These are phyloP conservation scores for Lactifluus volemus DNA, from an alignment of 768 basidiomycete genomes.

Conservation along the genomic window DNA sequence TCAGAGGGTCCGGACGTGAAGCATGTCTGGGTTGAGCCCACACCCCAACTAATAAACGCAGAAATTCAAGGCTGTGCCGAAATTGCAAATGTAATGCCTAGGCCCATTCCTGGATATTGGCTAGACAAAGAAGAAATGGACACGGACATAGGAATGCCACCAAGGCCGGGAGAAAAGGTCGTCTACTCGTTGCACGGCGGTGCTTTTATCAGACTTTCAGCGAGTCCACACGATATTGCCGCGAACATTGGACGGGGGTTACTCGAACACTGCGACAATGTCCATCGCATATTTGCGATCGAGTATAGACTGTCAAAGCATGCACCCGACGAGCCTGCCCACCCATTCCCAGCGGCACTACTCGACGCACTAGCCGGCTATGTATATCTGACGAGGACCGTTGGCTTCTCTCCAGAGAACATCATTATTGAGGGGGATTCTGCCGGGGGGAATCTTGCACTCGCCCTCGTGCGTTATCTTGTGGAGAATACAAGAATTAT, in stretches of 20 bases:
- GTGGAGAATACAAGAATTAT: conserved; percentile 20
- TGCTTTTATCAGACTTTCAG: conserved; percentile 44
- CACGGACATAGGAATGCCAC: conserved; percentile 26
- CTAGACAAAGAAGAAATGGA: conserved; percentile 4
- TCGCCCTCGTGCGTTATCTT: conserved; percentile 55
- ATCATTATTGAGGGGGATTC: conserved; percentile 70
- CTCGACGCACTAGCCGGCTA: conserved; percentile 72
- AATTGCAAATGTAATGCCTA: conserved; percentile 3
- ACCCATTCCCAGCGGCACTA: conserved; percentile 69
- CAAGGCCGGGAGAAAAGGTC: conserved; percentile 45
- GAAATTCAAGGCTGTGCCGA: conserved; percentile 11
- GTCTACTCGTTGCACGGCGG: conserved; percentile 61
- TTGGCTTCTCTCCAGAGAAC: conserved; percentile 48
- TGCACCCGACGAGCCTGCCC: conserved; percentile 31
- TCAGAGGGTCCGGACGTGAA: conserved; percentile 9
- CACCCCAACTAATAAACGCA: conserved; percentile 12
- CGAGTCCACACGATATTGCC: conserved; percentile 40
- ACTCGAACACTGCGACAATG: conserved; percentile 23
- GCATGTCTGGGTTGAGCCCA: conserved; percentile 19
- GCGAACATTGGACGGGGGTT: conserved; percentile 34
- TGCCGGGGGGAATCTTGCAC: conserved; percentile 66
- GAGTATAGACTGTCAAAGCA: conserved; percentile 64
- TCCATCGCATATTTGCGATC: conserved; percentile 47
- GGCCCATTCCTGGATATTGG: conserved; percentile 17
- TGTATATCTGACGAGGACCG: conserved; percentile 49